Base-by-base conservation (phyloP, 2,329 filamentous ascomycete species). In the Clonostachys rhizophaga region DNA sequence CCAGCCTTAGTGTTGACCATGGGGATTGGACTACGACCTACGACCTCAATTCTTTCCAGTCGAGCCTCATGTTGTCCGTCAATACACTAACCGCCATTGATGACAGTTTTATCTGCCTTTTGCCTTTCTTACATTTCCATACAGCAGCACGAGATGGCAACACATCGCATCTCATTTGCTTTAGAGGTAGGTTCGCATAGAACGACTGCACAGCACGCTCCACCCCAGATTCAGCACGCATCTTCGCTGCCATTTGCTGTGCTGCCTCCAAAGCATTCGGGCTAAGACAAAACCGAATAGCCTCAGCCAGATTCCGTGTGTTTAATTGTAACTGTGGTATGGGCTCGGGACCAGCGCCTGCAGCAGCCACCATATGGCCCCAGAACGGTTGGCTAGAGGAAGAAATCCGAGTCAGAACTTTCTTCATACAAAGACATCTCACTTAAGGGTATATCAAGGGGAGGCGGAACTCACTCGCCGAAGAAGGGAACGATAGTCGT, bases 401-500 rank as follows among this genome's bases (percentile, higher is more conserved):
- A 14, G 33, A 34, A 11, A 9, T 24, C 13, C 11, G 34, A 14
- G 17, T 39, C 16, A 36, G 24, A 17, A 14, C 20, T 12, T 35
- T 20, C 16, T 6, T 30, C 42, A 18, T 3, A 9, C 11, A 45
- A 9, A 24, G 10, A 14, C 13, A 39, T 11, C 11, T 17, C 11
- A 12, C n/a, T n/a, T 33, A 10, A 10, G 24, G 24, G 9, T 30
- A 30, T 30, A 10, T 30, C 24, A 30, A 42, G 41, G 36, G 12
- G 20, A n/a, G 14, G 12, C 6, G 18, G 8, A 13, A 44, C 46
- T 40, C 36, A 50, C 49, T 65, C 83, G 9, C 82, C 82, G 51
- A 86, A 86, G 64, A 86, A 86, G 0, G 82, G 82, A 0, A 86
- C 78, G 18, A 86, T 78, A 59, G 84, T 79, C 1, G 82, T 84